Evolutionary conservation across 306 rosid genomes (phyloP), one percentile per base, ranked within the genome.

Genomic region (Casuarina glauca): DNA sequence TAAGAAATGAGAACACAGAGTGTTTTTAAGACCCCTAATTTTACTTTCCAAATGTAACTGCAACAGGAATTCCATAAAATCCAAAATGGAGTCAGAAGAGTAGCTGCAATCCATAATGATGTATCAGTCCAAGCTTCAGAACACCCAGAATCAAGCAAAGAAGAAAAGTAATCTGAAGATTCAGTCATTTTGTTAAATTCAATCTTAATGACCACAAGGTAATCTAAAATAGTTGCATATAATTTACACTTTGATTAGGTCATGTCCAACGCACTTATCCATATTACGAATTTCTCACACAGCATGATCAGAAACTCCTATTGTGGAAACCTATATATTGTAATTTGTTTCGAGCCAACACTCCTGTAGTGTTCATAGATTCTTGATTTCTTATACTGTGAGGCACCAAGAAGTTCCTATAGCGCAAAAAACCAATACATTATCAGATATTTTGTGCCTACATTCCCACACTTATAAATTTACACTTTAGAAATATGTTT

Each of bases 141-240:
- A 54, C 36, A 73, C 45, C 55, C 69, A 49, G 36, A 66, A 63
- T 63, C 69, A 38, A 76, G 45, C 36, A 61, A 38, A 68, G 62
- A 75, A 79, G 58, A 80, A 78, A 64, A 43, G 42, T 9, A 57
- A 49, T 69, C 8, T 72, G 50, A 85, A 77, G 54, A 74, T 13
- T 63, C 36, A 36, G 51, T 69, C 69, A 17, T 38, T 39, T 75
- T 43, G 42, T n/a, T 50, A 52, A 45, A 68, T 68, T 70, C 39
- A 70, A 77, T 74, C 53, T 77, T 69, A 66, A 46, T 62, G 75
- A 74, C 4, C 17, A 53, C 48, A 16, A 69, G 83, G 19, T 43
- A 43, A 19, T 77, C 57, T 10, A 81, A 74, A 49, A 71, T 77
- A 63, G 19, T 38, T 38, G 42, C 38, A 51, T 51, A 51, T n/a